Base-by-base conservation (phyloP, 768 basidiomycete genomes). In the Amanita pallidorosea region DNA sequence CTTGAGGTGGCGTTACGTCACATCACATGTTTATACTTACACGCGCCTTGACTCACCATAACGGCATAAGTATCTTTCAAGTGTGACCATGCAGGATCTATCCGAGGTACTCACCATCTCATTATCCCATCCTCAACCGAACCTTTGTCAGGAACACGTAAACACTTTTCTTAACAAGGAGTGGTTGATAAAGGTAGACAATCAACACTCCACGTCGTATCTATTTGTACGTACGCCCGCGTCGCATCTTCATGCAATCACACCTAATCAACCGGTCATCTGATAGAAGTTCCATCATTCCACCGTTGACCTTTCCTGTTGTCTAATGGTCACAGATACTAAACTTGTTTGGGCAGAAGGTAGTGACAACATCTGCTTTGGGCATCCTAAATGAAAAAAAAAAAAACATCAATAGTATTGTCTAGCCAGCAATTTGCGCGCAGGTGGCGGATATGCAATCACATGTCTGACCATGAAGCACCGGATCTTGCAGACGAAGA, bases 311-410 rank as follows among this genome's bases (percentile, higher is more conserved):
- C 65, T 76, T 45, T 70, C 72, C 18, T 85, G 84, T 57, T 72
- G 66, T 53, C 60, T 88, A 43, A 59, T 89, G 57, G 60, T 87
- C 47, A 87, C 88, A 9, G 87, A 89, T 63, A 88, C 84, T 11
- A 85, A 77, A 61, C 71, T 67, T 20, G 80, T 81, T 8, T 90
- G 85, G 85, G 72, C 69, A 12, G 88, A 90, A 80, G 82, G 87
- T 85, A 55, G 49, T 22, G 17, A 47, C 45, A 54, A 47, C 40
- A 23, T 29, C 25, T 49, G 17, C 11, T 18, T 4, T 45, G 31
- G 34, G 29, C 40, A 15, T 20, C 49, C 15, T 44, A 46, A 35
- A 36, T 46, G 42, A 46, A 8, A 45, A 35, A 18, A 7, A 22
- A 46, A 8, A 45, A 36, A 18, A 4, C 15, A 25, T 38, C 31